These are phyloP conservation scores for Aquanectria penicillioides DNA, from an alignment of 2,329 filamentous ascomycete genomes.

Conservation along the genomic window DNA sequence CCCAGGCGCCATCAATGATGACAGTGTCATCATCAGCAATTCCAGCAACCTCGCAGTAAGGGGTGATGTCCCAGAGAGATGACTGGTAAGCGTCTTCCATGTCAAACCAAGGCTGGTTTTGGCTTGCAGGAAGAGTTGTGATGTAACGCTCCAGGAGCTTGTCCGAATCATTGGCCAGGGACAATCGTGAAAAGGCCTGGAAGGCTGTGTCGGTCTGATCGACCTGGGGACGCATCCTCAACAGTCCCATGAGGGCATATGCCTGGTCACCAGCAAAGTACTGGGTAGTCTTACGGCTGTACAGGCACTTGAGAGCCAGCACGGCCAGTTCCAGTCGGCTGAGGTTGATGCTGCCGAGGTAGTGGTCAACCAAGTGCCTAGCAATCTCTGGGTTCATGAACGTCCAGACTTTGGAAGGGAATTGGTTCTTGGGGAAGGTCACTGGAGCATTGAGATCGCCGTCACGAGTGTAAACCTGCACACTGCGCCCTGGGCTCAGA, in stretches of 20 bases:
- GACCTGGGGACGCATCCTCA: slow-evolving; percentile 45
- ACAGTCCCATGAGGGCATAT: slow-evolving; percentile 51
- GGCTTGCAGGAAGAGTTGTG: slow-evolving; percentile 39
- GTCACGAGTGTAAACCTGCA: slow-evolving; percentile 39
- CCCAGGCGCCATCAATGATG: slow-evolving; percentile 46
- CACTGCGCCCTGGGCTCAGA: slow-evolving; percentile 36
- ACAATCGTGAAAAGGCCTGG: slow-evolving; percentile 50
- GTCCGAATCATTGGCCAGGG: slow-evolving; percentile 48
- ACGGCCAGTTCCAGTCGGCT: slow-evolving; percentile 47
- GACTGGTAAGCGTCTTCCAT: slow-evolving; percentile 46
- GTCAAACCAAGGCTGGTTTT: slow-evolving; percentile 42
- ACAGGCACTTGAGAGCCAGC: slow-evolving; percentile 44
- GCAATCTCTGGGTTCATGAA: slow-evolving; percentile 40
- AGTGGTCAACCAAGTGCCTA: slow-evolving; percentile 49
- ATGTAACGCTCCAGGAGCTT: slow-evolving; percentile 47
- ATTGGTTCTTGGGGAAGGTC: slow-evolving; percentile 45
- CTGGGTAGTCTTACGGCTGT: slow-evolving; percentile 36
- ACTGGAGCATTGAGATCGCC: slow-evolving; percentile 30
- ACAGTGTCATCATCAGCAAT: slow-evolving; percentile 48
- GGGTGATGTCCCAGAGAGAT: slow-evolving; percentile 47
- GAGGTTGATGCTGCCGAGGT: slow-evolving; percentile 43
- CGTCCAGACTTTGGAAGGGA: slow-evolving; percentile 44
- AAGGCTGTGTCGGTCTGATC: slow-evolving; percentile 47
- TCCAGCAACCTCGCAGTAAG: slow-evolving; percentile 45
- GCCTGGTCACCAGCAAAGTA: slow-evolving; percentile 44